phyloP scores from a whole-genome alignment of 371 early-diverging fungal genomes.

The Lichtheimia ramosa region DNA sequence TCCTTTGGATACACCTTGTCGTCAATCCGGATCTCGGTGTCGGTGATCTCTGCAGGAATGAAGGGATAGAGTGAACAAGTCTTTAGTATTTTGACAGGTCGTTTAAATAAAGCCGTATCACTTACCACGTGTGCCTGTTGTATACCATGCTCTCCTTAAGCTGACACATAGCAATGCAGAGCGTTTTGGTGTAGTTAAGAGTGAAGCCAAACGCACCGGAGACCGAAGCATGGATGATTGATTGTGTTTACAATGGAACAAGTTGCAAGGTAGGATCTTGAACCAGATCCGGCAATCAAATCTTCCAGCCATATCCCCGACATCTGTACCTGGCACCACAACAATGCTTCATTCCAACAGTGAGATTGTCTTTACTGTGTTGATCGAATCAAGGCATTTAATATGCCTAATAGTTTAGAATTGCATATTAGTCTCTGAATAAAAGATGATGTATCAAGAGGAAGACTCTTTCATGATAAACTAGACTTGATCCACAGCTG shows the following conservation, averaged over 20 bases:
- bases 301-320: background rate
- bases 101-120: background rate
- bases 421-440: no score
- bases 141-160: background rate
- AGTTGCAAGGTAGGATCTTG: no score
- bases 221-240: background rate
- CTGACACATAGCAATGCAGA: background rate
- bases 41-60: slow-evolving; percentile 1
- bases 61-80: no score
- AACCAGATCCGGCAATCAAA: background rate
- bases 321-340: no score
- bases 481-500: no score
- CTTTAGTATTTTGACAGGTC: no score
- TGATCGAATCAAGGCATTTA: no score
- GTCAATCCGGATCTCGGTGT: slow-evolving; percentile 41
- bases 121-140: background rate
- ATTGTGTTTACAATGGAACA: background rate
- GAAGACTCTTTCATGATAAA: no score
- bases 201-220: background rate
- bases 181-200: background rate
- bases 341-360: no score
- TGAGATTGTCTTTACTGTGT: no score
- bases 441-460: no score
- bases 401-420: no score
- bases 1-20: slow-evolving; percentile 63